A percentile compares a stretch with the other conserved stretches of the same genome.
Evolutionary conservation across 257 asterid genomes (phyloP).

Genomic region (Sherardia arvensis): DNA sequence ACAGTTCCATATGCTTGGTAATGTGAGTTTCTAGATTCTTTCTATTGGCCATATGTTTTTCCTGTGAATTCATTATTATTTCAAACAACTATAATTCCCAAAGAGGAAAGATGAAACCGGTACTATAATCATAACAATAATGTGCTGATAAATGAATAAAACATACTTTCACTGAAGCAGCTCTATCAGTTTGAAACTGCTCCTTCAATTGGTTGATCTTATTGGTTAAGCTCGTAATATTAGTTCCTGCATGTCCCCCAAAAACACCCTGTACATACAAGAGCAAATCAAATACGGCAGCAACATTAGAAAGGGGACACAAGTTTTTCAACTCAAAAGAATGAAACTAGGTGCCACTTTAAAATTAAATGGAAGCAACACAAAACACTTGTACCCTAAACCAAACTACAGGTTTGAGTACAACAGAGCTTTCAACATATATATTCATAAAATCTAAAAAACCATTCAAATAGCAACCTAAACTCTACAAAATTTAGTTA

Average conservation of each 20-base stretch:
- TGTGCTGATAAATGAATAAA: not conserved
- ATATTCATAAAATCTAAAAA: too few relatives aligned
- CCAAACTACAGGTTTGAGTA: not conserved
- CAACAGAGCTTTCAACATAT: not conserved
- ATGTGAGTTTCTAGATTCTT: constrained; percentile 37
- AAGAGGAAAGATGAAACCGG: not conserved
- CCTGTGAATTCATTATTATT: constrained; percentile 22
- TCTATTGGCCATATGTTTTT: constrained; percentile 46
- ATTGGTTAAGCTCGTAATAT: not conserved
- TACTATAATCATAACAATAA: not conserved
- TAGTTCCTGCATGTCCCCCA: constrained; percentile 34
- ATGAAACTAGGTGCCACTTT: not conserved
- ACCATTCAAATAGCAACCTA: not conserved
- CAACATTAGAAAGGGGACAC: not conserved
- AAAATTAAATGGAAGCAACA: too few relatives aligned
- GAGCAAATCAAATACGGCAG: constrained; percentile 8
- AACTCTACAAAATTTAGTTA: not conserved
- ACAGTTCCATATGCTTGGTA: constrained; percentile 34
- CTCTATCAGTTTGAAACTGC: constrained; percentile 61
- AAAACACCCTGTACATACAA: constrained; percentile 23
- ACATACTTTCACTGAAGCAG: constrained; percentile 41
- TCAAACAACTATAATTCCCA: constrained; percentile 1
- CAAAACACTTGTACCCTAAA: not conserved
- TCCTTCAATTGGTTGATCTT: constrained; percentile 39
- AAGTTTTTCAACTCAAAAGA: not conserved